Evolutionary conservation across 176 grass and related monocot genomes (phyloP), one percentile per base, ranked within the genome.

Genomic region (Ampelocalamus luodianensis): DNA sequence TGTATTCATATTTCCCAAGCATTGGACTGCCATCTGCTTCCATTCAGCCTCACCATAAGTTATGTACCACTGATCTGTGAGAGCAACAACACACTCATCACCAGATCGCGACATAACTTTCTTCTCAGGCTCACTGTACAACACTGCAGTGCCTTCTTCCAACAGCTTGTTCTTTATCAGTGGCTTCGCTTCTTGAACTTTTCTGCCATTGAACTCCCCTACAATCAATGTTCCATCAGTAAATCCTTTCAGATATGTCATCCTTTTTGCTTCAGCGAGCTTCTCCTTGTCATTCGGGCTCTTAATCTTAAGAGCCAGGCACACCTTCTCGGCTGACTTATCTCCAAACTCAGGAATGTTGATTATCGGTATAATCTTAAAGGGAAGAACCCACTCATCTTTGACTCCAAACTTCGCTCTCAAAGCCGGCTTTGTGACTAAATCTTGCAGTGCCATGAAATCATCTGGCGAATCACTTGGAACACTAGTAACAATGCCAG

Each of bases 91-190:
- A 75, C 94, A 97, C 66, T 97, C 87, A 51, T 97, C 91, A 27
- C 94, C 94, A n/a, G 94, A 97, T 64, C 94, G 85, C 0, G 91
- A 93, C 85, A 97, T 93, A 17, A 97, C 94, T 82, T 90, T 90
- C 82, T 88, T 85, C 70, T 93, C 91, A 29, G 94, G 94, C 68
- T 93, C 94, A 63, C 85, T 87, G 18, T 97, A 97, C 79, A 92
- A 39, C 15, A 97, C 87, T 4, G 79, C 89, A 5, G 67, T 37
- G 6, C 87, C 94, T 55, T 71, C 49, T 69, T 97, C 85, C 79
- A 97, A 51, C 53, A 93, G 88, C 42, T 88, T 93, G 45, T n/a
- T 76, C 65, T 85, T 91, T 83, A 97, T 97, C 48, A 92, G 60
- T 26, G 87, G 94, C 81, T 92, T 93, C 3, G 58, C 94, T 90